phyloP scores from a whole-genome alignment of 345 rosid species.

The Streptanthus diversifolius region DNA sequence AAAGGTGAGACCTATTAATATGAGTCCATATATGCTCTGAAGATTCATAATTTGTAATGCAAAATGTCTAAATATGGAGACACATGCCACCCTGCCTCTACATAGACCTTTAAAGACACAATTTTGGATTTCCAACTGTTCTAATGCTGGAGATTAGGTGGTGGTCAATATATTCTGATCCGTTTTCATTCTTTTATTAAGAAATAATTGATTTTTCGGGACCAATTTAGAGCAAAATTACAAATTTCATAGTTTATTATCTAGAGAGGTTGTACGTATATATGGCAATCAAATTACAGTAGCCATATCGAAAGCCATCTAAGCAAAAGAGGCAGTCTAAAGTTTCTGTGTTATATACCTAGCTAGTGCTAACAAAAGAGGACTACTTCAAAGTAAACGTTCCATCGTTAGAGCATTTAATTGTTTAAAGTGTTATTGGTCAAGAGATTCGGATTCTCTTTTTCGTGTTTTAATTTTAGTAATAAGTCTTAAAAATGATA shows the following conservation, averaged over 20 bases:
- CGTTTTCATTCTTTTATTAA: not conserved
- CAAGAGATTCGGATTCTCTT: too few relatives aligned
- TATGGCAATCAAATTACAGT: too few relatives aligned
- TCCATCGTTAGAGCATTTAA: too few relatives aligned
- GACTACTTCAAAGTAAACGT: too few relatives aligned
- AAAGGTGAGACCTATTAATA: not conserved
- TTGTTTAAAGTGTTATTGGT: too few relatives aligned
- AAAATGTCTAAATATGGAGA: slow-evolving; percentile 5
- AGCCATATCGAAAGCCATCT: too few relatives aligned
- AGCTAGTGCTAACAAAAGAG: too few relatives aligned
- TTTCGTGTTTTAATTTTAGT: too few relatives aligned
- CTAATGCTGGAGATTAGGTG: slow-evolving; percentile 6
- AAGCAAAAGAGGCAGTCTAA: too few relatives aligned
- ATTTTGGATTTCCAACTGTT: slow-evolving; percentile 15
- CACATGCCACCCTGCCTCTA: slow-evolving; percentile 16
- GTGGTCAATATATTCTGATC: not conserved
- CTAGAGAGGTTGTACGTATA: not conserved
- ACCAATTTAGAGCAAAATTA: not conserved
- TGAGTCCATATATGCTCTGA: slow-evolving; percentile 9
- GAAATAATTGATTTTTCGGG: not conserved
- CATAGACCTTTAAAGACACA: slow-evolving; percentile 17
- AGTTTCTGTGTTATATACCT: too few relatives aligned
- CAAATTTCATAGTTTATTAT: not conserved
- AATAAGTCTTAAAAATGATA: too few relatives aligned
- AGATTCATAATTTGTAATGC: slow-evolving; percentile 1